Base-by-base conservation (phyloP, 2,329 filamentous ascomycete species). In the Mariannaea sp. region DNA sequence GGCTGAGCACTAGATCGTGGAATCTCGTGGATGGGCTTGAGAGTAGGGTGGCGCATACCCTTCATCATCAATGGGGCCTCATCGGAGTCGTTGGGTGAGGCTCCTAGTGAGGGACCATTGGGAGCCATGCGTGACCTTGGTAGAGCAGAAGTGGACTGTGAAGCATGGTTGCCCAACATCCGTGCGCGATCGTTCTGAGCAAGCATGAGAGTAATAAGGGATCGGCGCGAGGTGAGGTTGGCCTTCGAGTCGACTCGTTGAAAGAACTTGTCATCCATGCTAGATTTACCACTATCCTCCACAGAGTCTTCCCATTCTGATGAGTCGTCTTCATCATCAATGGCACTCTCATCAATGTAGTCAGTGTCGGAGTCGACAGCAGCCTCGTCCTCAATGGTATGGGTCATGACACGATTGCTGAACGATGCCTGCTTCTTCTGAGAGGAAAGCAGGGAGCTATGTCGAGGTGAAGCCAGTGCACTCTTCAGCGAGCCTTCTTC, bases 181-280 rank as follows among this genome's bases (percentile, higher is more conserved):
- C 79, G 80, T 41, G 86, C 82, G 44, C 89, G 87, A 70, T 90
- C 87, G 60, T 84, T 87, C 68, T 96, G 86, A 10, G 78, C 88
- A 70, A 99, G 85, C 80, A 93, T 88, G 46, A 93, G 86, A 1
- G 92, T 97, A 61, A 99, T 87, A 33, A 97, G 83, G 2, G 93
- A 97, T 44, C 89, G 87, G 42, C 90, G 86, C 1, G 93, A 96
- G 2, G 89, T 87, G 20, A 97, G 79, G 67, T 96, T 90, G 7
- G 87, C 85, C 70, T 86, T 86, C 33, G 92, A 97, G 71, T 96
- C 90, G 42, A 97, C 92, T 7, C 94, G 88, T 71, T 92, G 86
- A 80, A 99, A 99, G 65, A 91, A 80, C 66, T 84, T 86, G 56
- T 94, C 88, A 57, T 94, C 89, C 45, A 92, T 81, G 69, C 90